Evolutionary conservation across 75 land plant genomes (phyloP).

Genomic region (Ceratopteris richardii): DNA sequence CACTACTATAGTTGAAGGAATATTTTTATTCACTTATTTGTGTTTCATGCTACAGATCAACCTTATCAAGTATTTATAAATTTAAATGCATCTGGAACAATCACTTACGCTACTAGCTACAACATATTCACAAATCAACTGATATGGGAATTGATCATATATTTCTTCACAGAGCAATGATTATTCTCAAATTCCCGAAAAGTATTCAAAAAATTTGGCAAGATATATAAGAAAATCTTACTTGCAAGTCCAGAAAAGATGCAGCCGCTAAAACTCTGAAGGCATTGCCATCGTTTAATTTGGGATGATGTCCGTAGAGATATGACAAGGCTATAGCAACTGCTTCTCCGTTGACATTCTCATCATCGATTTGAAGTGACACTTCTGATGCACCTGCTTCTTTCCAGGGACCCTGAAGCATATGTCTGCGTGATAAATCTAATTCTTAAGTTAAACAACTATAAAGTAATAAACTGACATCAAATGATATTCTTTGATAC

Average conservation of each 20-base stretch:
- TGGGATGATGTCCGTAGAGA: constrained; percentile 88
- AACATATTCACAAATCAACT: no score
- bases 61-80: no score
- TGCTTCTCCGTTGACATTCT: constrained; percentile 87
- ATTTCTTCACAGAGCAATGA: no score
- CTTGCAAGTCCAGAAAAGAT: constrained; percentile 95
- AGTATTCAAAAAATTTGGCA: no score
- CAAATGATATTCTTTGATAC: no score
- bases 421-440: constrained; percentile 42
- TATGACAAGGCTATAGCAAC: constrained; percentile 73
- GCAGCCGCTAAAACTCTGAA: constrained; percentile 97
- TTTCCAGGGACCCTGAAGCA: constrained; percentile 98
- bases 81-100: no score
- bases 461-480: background rate
- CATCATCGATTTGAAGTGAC: constrained; percentile 78
- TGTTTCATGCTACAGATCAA: no score
- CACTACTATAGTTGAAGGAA: no score
- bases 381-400: constrained; percentile 79
- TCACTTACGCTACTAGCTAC: no score
- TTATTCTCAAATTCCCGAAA: no score
- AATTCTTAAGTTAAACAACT: background rate
- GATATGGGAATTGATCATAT: no score
- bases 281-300: constrained; percentile 91
- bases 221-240: constrained; percentile 8
- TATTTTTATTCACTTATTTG: no score